A percentile compares a stretch with the other conserved stretches of the same genome.
Evolutionary conservation across 2,329 filamentous ascomycete genomes (phyloP).

Genomic region (Dryadomyces quercus-mongolicae): DNA sequence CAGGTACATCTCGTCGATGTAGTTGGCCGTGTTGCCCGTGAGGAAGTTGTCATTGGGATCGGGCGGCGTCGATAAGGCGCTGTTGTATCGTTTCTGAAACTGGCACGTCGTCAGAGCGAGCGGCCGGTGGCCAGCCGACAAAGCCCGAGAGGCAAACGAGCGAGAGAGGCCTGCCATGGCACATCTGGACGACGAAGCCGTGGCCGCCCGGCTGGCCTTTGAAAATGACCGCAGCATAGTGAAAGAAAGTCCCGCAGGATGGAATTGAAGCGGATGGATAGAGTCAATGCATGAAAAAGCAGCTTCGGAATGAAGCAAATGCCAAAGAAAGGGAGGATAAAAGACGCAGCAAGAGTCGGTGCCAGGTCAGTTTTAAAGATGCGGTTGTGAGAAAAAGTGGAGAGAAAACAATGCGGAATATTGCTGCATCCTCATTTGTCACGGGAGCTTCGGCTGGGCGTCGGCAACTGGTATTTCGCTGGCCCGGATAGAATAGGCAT

Average conservation of each 20-base stretch:
- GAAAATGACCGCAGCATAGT: constrained; percentile 11
- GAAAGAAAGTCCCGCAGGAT: background rate
- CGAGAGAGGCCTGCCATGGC: constrained; percentile 4
- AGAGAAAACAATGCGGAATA: background rate
- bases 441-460: constrained; percentile 1
- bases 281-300: background rate
- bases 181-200: constrained; percentile 5
- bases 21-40: constrained; percentile 92
- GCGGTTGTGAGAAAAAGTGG: background rate
- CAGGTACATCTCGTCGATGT: constrained; percentile 99
- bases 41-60: constrained; percentile 95
- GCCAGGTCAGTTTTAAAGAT: background rate
- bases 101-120: constrained; percentile 29
- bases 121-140: constrained; percentile 35
- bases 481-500: background rate
- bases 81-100: constrained; percentile 34
- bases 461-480: background rate
- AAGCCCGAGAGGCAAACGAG: constrained; percentile 7
- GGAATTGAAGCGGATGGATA: background rate
- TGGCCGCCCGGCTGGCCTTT: constrained; percentile 8
- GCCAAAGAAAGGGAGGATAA: background rate
- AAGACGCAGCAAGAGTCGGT: background rate
- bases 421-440: background rate
- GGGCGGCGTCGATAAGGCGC: constrained; percentile 41
- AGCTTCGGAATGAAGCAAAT: background rate